Conservation (phyloP, 129 eudicot genomes). For the Helichrysum umbraculigerum region DNA sequence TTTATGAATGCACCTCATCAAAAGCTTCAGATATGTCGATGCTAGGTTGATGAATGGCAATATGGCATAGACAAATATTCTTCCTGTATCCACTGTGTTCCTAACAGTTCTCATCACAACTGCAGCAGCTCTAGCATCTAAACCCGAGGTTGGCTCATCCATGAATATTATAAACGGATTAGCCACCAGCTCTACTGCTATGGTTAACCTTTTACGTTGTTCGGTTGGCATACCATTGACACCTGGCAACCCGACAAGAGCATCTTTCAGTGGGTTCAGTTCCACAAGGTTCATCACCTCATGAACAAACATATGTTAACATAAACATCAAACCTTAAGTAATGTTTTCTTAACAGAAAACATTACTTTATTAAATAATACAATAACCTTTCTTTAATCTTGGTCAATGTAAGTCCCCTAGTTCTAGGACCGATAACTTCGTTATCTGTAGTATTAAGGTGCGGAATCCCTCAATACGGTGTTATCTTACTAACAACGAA, state of each 20-base stretch:
- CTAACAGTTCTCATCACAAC: constrained; percentile 64
- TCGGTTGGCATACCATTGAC: constrained; percentile 78
- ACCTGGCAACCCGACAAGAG: constrained; percentile 76
- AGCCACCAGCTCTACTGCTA: constrained; percentile 65
- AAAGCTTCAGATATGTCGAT: constrained; percentile 65
- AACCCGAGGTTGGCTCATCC: constrained; percentile 66
- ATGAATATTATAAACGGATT: constrained; percentile 58
- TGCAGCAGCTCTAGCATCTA: constrained; percentile 66
- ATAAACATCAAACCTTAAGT: too few relatives aligned
- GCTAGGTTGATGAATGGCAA: constrained; percentile 68
- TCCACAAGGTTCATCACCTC: constrained; percentile 88
- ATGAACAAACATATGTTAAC: constrained; percentile 64
- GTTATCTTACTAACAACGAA: too few relatives aligned
- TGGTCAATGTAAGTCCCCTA: too few relatives aligned
- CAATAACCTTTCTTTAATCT: constrained; percentile 55
- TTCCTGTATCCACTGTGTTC: constrained; percentile 61
- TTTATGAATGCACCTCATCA: constrained; percentile 44
- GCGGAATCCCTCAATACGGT: too few relatives aligned
- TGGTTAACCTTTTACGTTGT: constrained; percentile 80
- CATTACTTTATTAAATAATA: too few relatives aligned
- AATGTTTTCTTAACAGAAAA: too few relatives aligned
- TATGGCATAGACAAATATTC: constrained; percentile 66
- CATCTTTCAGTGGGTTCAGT: constrained; percentile 47
- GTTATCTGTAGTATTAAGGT: too few relatives aligned
- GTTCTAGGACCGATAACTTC: too few relatives aligned